These are phyloP conservation scores for Ustilago loliicola DNA, from an alignment of 1,284 basidiomycete species.

Conservation along the genomic window DNA sequence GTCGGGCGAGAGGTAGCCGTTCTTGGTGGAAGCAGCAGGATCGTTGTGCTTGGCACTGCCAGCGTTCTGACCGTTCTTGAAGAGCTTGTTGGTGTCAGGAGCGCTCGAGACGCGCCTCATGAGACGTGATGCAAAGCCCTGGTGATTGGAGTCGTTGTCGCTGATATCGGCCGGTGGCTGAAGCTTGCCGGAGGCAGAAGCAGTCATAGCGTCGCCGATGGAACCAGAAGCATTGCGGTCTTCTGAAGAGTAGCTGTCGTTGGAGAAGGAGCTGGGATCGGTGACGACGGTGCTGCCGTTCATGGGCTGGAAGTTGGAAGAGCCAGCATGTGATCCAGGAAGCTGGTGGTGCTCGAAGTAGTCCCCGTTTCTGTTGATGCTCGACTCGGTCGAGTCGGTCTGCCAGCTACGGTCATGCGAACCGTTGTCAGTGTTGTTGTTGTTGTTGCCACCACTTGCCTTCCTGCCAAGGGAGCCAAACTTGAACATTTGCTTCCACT, in stretches of 20 bases:
- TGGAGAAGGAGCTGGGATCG: conserved; percentile 63
- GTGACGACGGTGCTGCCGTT: conserved; percentile 59
- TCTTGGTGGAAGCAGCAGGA: conserved; percentile 19
- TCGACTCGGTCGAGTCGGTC: conserved; percentile 31
- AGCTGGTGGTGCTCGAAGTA: conserved; percentile 35
- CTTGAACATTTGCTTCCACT: conserved; percentile 68
- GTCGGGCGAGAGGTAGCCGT: conserved; percentile 72
- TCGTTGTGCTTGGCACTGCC: conserved; percentile 24
- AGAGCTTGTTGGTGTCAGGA: conserved; percentile 93
- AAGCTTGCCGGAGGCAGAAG: conserved; percentile 46
- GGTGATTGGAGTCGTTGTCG: conserved; percentile 30
- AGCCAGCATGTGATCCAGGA: conserved; percentile 30
- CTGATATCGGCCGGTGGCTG: conserved; percentile 49
- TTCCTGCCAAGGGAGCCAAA: conserved; percentile 65
- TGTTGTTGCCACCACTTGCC: conserved; percentile 28
- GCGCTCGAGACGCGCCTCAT: conserved; percentile 93
- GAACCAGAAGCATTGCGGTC: conserved; percentile 42
- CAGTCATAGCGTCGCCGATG: conserved; percentile 46
- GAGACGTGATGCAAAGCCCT: conserved; percentile 48
- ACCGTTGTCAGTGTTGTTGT: conserved; percentile 11
- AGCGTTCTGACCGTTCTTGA: conserved; percentile 72
- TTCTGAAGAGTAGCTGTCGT: conserved; percentile 60
- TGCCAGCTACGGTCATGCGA: conserved; percentile 39
- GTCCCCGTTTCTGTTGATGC: conserved; percentile 29
- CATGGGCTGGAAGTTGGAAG: conserved; percentile 57